A percentile compares a stretch with the other conserved stretches of the same genome.
Evolutionary conservation across 1,284 basidiomycete species (phyloP).

Genomic region (Earliella scabrosa): DNA sequence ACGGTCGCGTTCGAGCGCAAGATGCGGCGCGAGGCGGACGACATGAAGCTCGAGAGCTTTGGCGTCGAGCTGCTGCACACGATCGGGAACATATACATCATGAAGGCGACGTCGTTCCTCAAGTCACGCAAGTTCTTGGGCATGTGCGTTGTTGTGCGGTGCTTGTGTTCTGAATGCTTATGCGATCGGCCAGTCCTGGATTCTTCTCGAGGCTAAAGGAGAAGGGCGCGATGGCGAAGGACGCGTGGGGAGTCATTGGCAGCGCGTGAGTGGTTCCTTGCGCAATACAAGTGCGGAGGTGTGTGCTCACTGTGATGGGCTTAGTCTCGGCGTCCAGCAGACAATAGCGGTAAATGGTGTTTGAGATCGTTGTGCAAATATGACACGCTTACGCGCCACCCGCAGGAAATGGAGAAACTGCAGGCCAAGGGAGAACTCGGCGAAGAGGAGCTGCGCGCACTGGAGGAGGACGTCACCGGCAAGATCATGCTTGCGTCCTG

Average conservation of each 20-base stretch:
- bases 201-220: slow-evolving; percentile 97
- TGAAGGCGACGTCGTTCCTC: slow-evolving; percentile 91
- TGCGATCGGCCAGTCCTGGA: slow-evolving; percentile 67
- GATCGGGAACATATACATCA: slow-evolving; percentile 90
- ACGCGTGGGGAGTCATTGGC: slow-evolving; percentile 92
- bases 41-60: slow-evolving; percentile 98
- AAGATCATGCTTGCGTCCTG: slow-evolving; percentile 97
- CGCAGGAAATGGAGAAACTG: slow-evolving; percentile 89
- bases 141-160: slow-evolving; percentile 54
- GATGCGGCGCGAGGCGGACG: slow-evolving; percentile 90
- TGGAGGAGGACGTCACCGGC: slow-evolving; percentile 95
- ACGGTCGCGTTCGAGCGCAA: slow-evolving; percentile 76
- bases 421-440: slow-evolving; percentile 87
- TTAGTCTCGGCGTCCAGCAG: slow-evolving; percentile 71
- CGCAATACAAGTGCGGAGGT: neutral
- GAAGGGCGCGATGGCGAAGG: slow-evolving; percentile 91
- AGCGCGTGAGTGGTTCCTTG: slow-evolving; percentile 68
- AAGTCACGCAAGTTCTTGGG: slow-evolving; percentile 93
- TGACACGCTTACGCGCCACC: neutral
- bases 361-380: neutral
- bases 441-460: slow-evolving; percentile 82
- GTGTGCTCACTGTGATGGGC: neutral
- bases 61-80: slow-evolving; percentile 92
- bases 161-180: neutral
- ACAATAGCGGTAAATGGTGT: slow-evolving; percentile 45